These are phyloP conservation scores for Gloeophyllum trabeum DNA, from an alignment of 768 basidiomycete species.

Conservation along the genomic window DNA sequence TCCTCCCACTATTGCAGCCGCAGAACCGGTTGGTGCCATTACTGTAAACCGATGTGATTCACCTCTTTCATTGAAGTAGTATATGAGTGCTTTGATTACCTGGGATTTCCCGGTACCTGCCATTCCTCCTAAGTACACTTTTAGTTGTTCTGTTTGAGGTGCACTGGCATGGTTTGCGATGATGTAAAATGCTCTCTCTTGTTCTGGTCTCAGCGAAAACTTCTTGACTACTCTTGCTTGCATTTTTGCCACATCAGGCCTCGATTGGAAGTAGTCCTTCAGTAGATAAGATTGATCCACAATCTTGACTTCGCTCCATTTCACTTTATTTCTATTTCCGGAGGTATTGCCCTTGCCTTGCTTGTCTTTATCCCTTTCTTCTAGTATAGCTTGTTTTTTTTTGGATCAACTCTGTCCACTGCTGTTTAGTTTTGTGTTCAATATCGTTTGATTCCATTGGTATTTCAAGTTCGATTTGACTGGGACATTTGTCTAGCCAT, in stretches of 20 bases:
- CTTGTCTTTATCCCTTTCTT: neutral
- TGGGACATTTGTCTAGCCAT: neutral
- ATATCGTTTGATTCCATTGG: neutral
- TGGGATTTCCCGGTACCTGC: conserved; percentile 6
- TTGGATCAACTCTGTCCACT: neutral
- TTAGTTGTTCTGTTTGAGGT: neutral
- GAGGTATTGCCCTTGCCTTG: neutral
- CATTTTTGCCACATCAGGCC: neutral
- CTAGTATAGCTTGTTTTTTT: neutral
- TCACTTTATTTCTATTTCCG: neutral
- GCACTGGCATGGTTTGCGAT: conserved; percentile 1
- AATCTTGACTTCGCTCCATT: neutral
- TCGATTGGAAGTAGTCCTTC: neutral
- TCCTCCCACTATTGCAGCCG: conserved; percentile 4
- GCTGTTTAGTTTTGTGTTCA: neutral
- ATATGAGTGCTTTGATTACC: conserved; percentile 3
- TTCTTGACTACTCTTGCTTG: neutral
- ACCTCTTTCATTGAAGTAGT: conserved; percentile 1
- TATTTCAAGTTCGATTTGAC: neutral
- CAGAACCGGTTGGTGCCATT: conserved; percentile 5
- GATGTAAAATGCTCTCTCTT: conserved; percentile 4
- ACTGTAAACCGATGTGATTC: neutral
- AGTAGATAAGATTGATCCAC: neutral
- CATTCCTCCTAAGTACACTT: conserved; percentile 6
- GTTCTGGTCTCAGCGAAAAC: conserved; percentile 4